Conservation (phyloP, 1,284 basidiomycete species). For the Testicularia cyperi region DNA sequence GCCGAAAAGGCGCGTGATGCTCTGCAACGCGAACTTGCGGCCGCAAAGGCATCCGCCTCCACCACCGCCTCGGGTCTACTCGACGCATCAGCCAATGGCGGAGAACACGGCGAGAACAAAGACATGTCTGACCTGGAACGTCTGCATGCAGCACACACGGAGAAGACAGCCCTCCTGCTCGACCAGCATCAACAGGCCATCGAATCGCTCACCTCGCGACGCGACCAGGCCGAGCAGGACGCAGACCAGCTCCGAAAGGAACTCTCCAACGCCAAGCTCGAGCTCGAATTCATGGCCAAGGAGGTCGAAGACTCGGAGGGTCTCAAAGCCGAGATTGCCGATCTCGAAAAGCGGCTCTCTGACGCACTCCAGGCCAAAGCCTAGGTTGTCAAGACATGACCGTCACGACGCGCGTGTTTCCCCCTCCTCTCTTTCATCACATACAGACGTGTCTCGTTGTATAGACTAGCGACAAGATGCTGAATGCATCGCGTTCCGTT, state of each 20-base stretch:
- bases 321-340: slow-evolving; percentile 29
- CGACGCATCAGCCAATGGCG: slow-evolving; percentile 1
- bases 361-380: background rate
- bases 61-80: slow-evolving; percentile 18
- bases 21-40: slow-evolving; percentile 10
- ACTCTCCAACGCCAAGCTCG: slow-evolving; percentile 36
- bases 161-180: slow-evolving; percentile 21
- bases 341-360: slow-evolving; percentile 16
- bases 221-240: slow-evolving; percentile 16
- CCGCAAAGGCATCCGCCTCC: slow-evolving; percentile 20
- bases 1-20: slow-evolving; percentile 38
- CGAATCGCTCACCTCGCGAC: slow-evolving; percentile 9
- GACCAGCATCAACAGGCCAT: slow-evolving; percentile 34
- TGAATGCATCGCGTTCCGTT: too few relatives aligned
- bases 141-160: slow-evolving; percentile 39
- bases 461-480: too few relatives aligned
- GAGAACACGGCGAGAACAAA: slow-evolving; percentile 23
- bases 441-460: too few relatives aligned
- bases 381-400: background rate
- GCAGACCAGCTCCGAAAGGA: slow-evolving; percentile 17
- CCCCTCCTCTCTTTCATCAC: too few relatives aligned
- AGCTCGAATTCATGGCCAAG: slow-evolving; percentile 25
- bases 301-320: slow-evolving; percentile 24
- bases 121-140: slow-evolving; percentile 35
- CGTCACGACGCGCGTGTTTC: background rate